Evolutionary conservation across 2,329 filamentous ascomycete genomes (phyloP), one percentile per base, ranked within the genome.

Genomic region (Fusarium scirpi): DNA sequence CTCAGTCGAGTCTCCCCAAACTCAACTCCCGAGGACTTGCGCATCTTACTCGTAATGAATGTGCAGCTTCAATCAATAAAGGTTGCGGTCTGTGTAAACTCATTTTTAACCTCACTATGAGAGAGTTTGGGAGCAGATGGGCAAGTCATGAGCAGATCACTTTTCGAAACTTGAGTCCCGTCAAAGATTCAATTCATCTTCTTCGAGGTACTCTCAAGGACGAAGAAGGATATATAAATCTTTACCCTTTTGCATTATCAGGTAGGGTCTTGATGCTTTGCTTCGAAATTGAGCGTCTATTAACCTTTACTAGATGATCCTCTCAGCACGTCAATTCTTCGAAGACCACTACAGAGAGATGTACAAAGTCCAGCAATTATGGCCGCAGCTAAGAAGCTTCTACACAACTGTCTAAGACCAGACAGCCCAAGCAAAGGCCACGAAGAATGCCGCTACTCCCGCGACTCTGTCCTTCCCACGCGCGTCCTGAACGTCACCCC

Each of bases 181-280:
- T 12, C 1, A 1, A 3, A 1, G 8, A 6, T 2, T 2, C 1
- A 0, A 6, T 63, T 0, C 12, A 48, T 4, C 3, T 3, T 0
- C 15, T 64, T 6, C 3, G 11, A 0, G 61, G 58, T 0, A 10
- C 4, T 0, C 0, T 63, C 1, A 5, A 38, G 3, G 24, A 3
- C 0, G 0, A 9, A 0, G 2, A 5, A 2, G 47, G 27, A 3
- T 3, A 0, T 1, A 30, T 63, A 2, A 13, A 1, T 0, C 20
- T 64, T 0, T 56, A 56, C 16, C 58, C 61, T 9, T 63, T 63
- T 13, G 34, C 15, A 1, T 1, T 29, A 27, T 6, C 22, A 16
- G 1, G 61, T 18, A 34, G 0, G 15, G 2, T 2, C 2, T 18
- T 10, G 1, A 34, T 34, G 8, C 32, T 34, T 10, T 3, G 6